Conservation (phyloP, 73 alveolate genomes). For the Stentor roeselii region DNA sequence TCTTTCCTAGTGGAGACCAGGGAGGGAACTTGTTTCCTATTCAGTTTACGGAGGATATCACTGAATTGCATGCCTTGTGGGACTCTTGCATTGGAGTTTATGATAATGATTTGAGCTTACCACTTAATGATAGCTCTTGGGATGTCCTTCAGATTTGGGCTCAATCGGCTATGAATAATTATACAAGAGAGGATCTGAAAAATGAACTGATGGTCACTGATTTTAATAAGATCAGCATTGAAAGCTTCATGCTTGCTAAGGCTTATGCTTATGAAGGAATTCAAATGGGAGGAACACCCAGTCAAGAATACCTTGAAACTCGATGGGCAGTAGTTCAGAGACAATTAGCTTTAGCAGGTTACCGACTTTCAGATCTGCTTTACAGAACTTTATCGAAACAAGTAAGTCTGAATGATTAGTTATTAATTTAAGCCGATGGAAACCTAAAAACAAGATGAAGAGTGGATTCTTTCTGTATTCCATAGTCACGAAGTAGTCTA, state of each 20-base stretch:
- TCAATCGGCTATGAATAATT: not conserved
- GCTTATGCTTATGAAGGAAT: conserved; percentile 30
- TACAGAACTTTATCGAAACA: not conserved
- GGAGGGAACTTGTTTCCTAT: conserved; percentile 60
- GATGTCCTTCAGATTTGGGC: not conserved
- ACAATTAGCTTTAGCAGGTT: conserved; percentile 39
- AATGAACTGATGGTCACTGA: conserved; percentile 28
- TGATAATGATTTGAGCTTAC: not conserved
- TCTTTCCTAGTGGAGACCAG: conserved; percentile 55
- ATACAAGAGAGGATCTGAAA: conserved; percentile 24
- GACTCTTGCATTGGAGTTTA: conserved; percentile 4
- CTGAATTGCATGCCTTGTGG: conserved; percentile 39
- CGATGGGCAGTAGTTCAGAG: conserved; percentile 24
- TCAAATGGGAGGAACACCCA: not conserved
- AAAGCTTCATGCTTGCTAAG: conserved; percentile 15
- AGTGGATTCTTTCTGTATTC: conserved; percentile 30
- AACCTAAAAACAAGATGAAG: conserved; percentile 11
- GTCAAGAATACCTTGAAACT: conserved; percentile 6
- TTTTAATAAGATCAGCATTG: conserved; percentile 22
- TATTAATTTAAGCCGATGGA: too few relatives aligned
- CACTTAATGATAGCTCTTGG: conserved; percentile 31
- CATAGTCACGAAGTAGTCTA: conserved; percentile 25
- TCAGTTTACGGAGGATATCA: conserved; percentile 26
- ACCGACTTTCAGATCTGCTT: conserved; percentile 39
- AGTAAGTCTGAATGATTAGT: too few relatives aligned